phyloP scores from a whole-genome alignment of 129 eudicot species.

The Pittosporum tobira region DNA sequence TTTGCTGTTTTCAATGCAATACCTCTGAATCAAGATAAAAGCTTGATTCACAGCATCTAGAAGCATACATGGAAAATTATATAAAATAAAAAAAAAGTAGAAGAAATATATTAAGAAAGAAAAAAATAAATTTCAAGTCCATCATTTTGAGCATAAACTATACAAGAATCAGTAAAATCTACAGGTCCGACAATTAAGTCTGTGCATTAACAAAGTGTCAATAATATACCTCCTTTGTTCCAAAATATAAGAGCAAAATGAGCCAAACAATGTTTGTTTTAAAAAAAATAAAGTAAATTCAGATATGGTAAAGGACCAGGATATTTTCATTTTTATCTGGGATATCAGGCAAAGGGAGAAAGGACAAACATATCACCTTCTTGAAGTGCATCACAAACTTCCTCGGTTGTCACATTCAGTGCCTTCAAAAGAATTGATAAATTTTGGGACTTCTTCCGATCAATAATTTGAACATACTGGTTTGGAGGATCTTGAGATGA shows the following conservation, averaged over 20 bases:
- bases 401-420: constrained; percentile 83
- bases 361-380: constrained; percentile 44
- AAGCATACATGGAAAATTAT: neutral
- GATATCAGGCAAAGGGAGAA: neutral
- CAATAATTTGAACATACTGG: constrained; percentile 63
- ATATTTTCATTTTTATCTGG: neutral
- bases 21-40: neutral
- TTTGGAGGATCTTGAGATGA: constrained; percentile 46
- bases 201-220: no score
- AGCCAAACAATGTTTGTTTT: no score
- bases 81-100: neutral
- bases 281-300: no score
- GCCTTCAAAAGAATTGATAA: constrained; percentile 77
- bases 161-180: no score
- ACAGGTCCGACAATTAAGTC: no score
- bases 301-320: no score
- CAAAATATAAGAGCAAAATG: no score
- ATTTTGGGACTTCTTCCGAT: constrained; percentile 87
- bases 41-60: neutral
- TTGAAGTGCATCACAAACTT: constrained; percentile 94
- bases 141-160: no score
- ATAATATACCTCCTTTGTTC: no score
- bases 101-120: no score
- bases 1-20: neutral
- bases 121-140: no score